Evolutionary conservation across 1,284 basidiomycete genomes (phyloP).

Genomic region (Puccinia novopanici): DNA sequence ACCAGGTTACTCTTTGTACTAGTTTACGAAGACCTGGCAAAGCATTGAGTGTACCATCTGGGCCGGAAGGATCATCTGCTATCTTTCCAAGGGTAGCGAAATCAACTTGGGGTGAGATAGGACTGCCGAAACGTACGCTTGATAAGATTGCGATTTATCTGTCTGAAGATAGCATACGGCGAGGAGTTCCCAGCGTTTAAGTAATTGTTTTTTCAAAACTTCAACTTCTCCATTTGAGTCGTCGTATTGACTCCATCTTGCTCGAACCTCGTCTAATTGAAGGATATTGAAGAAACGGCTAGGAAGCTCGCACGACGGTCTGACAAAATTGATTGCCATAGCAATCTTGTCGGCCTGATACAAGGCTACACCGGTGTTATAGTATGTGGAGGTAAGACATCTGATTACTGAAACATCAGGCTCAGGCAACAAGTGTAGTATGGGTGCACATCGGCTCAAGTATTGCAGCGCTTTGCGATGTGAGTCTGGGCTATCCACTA

Average conservation of each 20-base stretch:
- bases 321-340: constrained; percentile 37
- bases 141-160: constrained; percentile 26
- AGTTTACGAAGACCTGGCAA: constrained; percentile 44
- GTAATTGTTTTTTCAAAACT: constrained; percentile 28
- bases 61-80: constrained; percentile 21
- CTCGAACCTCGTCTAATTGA: neutral
- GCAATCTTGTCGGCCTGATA: constrained; percentile 47
- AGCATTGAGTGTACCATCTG: neutral
- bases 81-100: constrained; percentile 28
- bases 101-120: constrained; percentile 3
- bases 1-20: constrained; percentile 40
- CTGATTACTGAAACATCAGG: constrained; percentile 47
- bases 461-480: constrained; percentile 31
- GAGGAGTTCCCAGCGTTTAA: constrained; percentile 49
- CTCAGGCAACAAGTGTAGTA: constrained; percentile 23
- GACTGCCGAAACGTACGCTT: constrained; percentile 35
- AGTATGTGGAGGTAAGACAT: constrained; percentile 47
- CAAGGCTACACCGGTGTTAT: constrained; percentile 43
- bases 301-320: constrained; percentile 42
- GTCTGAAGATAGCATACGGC: constrained; percentile 45
- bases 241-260: constrained; percentile 28
- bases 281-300: constrained; percentile 36
- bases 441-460: constrained; percentile 27
- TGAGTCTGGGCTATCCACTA: constrained; percentile 14
- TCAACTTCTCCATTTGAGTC: constrained; percentile 37